These are phyloP conservation scores for Mycocentrospora acerina DNA, from an alignment of 2,329 filamentous ascomycete species.

Conservation along the genomic window DNA sequence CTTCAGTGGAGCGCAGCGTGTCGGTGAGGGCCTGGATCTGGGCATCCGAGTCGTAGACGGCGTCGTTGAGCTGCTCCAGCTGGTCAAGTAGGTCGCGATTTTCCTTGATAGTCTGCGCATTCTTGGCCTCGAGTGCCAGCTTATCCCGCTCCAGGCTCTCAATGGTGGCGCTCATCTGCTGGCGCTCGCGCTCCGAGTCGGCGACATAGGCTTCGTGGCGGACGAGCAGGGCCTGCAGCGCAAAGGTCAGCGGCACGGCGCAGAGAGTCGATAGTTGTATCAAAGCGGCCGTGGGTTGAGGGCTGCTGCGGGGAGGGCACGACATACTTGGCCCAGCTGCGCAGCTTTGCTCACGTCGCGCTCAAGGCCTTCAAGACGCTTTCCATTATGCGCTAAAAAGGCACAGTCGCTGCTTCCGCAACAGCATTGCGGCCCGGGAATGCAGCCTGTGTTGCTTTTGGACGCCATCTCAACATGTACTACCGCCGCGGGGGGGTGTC, in stretches of 20 bases:
- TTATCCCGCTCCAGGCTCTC: conserved; percentile 75
- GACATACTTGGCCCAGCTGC: conserved; percentile 83
- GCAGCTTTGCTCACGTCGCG: conserved; percentile 85
- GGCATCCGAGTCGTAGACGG: conserved; percentile 76
- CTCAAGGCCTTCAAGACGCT: conserved; percentile 77
- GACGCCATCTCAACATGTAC: conserved; percentile 16
- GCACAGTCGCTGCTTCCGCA: conserved; percentile 80
- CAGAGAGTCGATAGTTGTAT: conserved; percentile 15
- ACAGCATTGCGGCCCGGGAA: conserved; percentile 63
- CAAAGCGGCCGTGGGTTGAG: conserved; percentile 10
- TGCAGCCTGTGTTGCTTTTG: conserved; percentile 26
- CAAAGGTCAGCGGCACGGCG: conserved; percentile 64
- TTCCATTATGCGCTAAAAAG: conserved; percentile 78
- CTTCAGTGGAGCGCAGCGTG: conserved; percentile 74
- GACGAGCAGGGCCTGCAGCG: conserved; percentile 80
- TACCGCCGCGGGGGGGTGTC: conserved; percentile 19
- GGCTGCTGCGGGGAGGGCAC: conserved; percentile 29
- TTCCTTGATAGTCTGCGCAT: conserved; percentile 76
- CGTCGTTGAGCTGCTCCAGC: conserved; percentile 78
- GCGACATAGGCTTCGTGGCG: conserved; percentile 94
- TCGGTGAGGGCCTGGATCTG: conserved; percentile 76
- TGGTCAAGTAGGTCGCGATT: conserved; percentile 80
- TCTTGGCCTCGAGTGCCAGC: conserved; percentile 67
- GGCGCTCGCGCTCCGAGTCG: conserved; percentile 83
- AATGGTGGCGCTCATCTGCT: conserved; percentile 70